Base-by-base conservation (phyloP, 441 rosid genomes). In the Capsella rubella region DNA sequence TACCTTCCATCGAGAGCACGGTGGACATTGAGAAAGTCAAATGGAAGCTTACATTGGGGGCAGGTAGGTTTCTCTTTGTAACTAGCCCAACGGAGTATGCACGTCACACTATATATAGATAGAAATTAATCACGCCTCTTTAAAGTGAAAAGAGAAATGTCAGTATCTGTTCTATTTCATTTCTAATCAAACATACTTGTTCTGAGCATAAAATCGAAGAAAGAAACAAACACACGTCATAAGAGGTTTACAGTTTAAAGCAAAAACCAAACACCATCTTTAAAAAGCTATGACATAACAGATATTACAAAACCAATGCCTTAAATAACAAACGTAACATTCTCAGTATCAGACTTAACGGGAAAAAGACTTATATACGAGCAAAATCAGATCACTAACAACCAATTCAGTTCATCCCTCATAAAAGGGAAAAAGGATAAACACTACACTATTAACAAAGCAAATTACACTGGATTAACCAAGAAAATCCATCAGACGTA, bases 11-110 rank as follows among this genome's bases (percentile, higher is more conserved):
- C 97, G 1, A 95, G 95, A 1, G 88, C 52, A 6, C 97, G 92
- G 80, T 92, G 98, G 57, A 92, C 83, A 72, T 84, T 85, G 67
- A 95, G 97, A 77, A 80, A 89, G 76, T 90, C 92, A 51, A 95
- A 89, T n/a, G 96, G 99, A 81, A 79, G 81, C 71, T 95, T 95
- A 71, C 98, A 95, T 79, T 95, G 97, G 75, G 99, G 99, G 57
- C 99, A 95, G 6, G 84, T 87, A 25, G 85, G 90, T 16, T 79
- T 83, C 83, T 86, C 76, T 75, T 75, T 82, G 72, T 83, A 90
- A 5, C 96, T 85, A n/a, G 91, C 98, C 98, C 99, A 92, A 8
- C 82, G 96, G 52, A 95, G 97, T 66, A 92, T 92, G 74, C 99
- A 92, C 0, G 84, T 89, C 79, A 86, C 97, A 78, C 99, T 92